Evolutionary conservation across 2,329 filamentous ascomycete species (phyloP).

Genomic region (Dactylellina parvicollis): DNA sequence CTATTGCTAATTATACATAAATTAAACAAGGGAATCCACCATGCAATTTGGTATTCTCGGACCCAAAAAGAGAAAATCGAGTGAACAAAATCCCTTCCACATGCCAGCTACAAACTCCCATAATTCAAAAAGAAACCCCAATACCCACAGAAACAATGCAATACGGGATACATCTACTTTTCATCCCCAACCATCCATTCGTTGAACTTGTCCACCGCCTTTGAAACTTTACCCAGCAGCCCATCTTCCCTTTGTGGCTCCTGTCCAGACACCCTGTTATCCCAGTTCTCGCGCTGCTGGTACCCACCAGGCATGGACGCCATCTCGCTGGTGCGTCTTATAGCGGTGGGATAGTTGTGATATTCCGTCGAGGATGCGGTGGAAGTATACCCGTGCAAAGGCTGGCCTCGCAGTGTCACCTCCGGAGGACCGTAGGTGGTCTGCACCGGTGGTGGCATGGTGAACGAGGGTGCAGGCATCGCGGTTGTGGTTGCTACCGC

Average conservation of each 20-base stretch:
- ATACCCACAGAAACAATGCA: no score
- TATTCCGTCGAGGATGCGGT: slow-evolving; percentile 30
- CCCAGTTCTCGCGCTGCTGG: slow-evolving; percentile 25
- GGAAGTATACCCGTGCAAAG: slow-evolving; percentile 28
- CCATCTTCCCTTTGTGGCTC: slow-evolving; percentile 27
- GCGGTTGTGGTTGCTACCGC: slow-evolving; percentile 22
- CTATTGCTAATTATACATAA: slow-evolving; percentile 4
- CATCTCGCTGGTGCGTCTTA: slow-evolving; percentile 31
- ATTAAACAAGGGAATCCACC: neutral
- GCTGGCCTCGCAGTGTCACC: slow-evolving; percentile 35
- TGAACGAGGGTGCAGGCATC: slow-evolving; percentile 33
- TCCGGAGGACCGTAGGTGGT: slow-evolving; percentile 36
- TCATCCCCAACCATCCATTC: slow-evolving; percentile 53
- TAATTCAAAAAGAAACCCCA: no score
- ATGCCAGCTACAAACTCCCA: no score
- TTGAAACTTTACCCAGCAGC: slow-evolving; percentile 28
- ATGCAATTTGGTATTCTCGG: neutral
- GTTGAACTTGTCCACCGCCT: slow-evolving; percentile 49
- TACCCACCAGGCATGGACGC: slow-evolving; percentile 38
- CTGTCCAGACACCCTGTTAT: neutral
- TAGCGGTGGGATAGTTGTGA: slow-evolving; percentile 29
- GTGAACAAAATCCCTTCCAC: no score
- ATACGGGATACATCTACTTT: no score
- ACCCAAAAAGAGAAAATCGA: no score
- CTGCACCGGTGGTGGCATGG: slow-evolving; percentile 44